Evolutionary conservation across 768 basidiomycete species (phyloP), one percentile per base, ranked within the genome.

Genomic region (Boletus sp.): DNA sequence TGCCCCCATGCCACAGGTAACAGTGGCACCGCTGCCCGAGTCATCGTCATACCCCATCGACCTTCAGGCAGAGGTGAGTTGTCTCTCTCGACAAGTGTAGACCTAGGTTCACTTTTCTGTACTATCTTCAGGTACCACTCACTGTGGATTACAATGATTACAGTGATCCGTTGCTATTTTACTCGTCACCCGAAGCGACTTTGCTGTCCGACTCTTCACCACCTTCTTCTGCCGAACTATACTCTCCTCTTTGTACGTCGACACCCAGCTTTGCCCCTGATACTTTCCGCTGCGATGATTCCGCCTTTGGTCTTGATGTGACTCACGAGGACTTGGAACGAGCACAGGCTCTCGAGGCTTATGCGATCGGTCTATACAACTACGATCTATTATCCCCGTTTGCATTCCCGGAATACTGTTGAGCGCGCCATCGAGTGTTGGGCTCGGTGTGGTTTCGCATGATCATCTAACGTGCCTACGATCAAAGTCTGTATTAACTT

Each of bases 341-440:
- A 13, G 63, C 56, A 2, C 67, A 64, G 46, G 68, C 63, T 19
- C 65, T 69, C 33, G 65, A 71, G 39, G 67, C 63, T 11, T 69
- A 71, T 50, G 54, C 65, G 9, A 65, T 67, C 11, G 70, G 68
- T 25, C 54, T 69, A n/a, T 57, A 71, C 32, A 51, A 62, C 19
- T 56, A 61, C 15, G 65, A 71, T 38, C n/a, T 69, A 9, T 61
- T 67, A 41, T 53, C 57, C 5, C 60, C 54, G 0, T 64, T 63
- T 43, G 13, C 53, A 8, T 63, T 64, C 21, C 51, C 63, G 27
- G 62, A 63, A 30, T 58, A 54, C n/a, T 50, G 41, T 27, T 63
- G 53, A 63, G n/a, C 38, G 10, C n/a, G 29, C 43, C 10, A 21
- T 25, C 21, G 25, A 39, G 37, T 37, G 27, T 21, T 15, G 49